phyloP scores from a whole-genome alignment of 176 grass and related monocot species.

The Oryza longistaminata region DNA sequence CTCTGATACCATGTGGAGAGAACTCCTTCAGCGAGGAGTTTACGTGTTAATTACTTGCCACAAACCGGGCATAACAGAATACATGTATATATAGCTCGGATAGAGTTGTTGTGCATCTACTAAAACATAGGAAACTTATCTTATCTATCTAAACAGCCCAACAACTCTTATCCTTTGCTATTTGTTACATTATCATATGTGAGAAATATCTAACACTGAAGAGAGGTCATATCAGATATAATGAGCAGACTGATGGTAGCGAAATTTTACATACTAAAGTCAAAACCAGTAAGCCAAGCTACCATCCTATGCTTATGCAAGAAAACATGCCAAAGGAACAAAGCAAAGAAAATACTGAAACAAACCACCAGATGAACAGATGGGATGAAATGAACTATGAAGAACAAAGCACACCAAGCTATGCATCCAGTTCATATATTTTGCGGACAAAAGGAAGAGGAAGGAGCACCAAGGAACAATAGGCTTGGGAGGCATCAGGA shows the following conservation, averaged over 20 bases:
- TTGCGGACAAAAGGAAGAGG: slow-evolving; percentile 23
- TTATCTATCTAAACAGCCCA: no score
- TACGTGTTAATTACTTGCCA: no score
- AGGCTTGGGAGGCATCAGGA: slow-evolving; percentile 46
- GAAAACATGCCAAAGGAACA: slow-evolving; percentile 4
- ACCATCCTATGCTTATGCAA: slow-evolving; percentile 2
- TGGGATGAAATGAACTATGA: neutral
- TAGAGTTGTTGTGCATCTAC: no score
- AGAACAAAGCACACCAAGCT: neutral
- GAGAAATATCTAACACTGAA: no score
- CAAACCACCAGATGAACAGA: neutral
- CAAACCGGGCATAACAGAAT: no score
- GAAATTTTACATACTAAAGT: neutral
- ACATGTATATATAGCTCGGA: no score
- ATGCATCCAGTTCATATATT: neutral
- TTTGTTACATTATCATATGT: no score
- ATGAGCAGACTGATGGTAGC: neutral
- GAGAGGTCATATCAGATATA: neutral
- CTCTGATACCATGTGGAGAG: no score
- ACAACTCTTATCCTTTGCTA: no score
- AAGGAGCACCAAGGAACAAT: slow-evolving; percentile 24
- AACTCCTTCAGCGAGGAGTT: no score
- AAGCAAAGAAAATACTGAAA: neutral
- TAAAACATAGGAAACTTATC: no score
- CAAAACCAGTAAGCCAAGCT: neutral